These are phyloP conservation scores for Fusarium temperatum DNA, from an alignment of 2,329 filamentous ascomycete species.

Conservation along the genomic window DNA sequence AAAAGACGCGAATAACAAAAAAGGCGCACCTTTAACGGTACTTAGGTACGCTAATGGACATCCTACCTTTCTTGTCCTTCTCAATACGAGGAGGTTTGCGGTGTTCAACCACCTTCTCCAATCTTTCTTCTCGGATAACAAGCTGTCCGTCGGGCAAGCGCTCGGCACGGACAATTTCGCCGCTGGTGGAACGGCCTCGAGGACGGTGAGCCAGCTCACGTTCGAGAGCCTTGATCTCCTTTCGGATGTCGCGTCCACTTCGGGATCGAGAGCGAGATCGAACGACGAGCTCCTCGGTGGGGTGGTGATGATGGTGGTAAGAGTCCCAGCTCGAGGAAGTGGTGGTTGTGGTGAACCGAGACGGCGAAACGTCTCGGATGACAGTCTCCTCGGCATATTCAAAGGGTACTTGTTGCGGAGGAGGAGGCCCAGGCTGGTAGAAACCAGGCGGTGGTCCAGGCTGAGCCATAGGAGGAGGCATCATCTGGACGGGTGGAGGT, in stretches of 20 bases:
- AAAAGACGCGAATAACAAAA: slow-evolving; percentile 33
- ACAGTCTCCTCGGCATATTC: slow-evolving; percentile 57
- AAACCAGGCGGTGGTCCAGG: slow-evolving; percentile 42
- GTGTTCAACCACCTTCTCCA: slow-evolving; percentile 64
- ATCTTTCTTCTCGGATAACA: slow-evolving; percentile 68
- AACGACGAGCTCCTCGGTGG: slow-evolving; percentile 51
- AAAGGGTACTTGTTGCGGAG: slow-evolving; percentile 44
- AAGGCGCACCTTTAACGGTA: slow-evolving; percentile 66
- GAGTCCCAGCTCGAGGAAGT: slow-evolving; percentile 48
- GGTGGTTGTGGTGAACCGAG: slow-evolving; percentile 51
- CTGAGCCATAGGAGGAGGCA: slow-evolving; percentile 22
- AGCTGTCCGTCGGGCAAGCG: slow-evolving; percentile 68
- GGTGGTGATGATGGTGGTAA: slow-evolving; percentile 43
- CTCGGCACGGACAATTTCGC: slow-evolving; percentile 65
- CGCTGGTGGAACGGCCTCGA: slow-evolving; percentile 51
- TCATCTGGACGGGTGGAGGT: background rate
- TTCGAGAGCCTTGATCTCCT: slow-evolving; percentile 78
- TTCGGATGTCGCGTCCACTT: slow-evolving; percentile 71
- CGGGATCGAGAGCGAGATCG: slow-evolving; percentile 55
- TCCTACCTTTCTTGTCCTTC: slow-evolving; percentile 96
- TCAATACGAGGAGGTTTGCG: slow-evolving; percentile 74
- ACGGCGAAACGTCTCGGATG: slow-evolving; percentile 60
- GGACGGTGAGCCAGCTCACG: slow-evolving; percentile 52
- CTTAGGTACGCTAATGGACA: slow-evolving; percentile 83
- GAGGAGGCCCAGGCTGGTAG: slow-evolving; percentile 44